These are phyloP conservation scores for Penicillium cataractarum DNA, from an alignment of 495 filamentous ascomycete genomes.

Conservation along the genomic window DNA sequence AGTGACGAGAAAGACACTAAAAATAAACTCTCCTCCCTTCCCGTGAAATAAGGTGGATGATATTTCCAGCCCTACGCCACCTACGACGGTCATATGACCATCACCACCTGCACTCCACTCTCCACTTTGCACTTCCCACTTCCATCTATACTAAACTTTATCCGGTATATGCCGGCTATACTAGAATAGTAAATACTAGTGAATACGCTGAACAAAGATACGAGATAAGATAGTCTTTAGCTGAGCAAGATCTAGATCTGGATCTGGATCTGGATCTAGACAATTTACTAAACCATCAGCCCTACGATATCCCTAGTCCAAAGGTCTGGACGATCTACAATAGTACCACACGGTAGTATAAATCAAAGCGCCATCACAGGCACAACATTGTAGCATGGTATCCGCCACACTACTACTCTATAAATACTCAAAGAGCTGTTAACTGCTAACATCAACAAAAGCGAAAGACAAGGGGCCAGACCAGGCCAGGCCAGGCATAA, in stretches of 20 bases:
- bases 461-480: not conserved
- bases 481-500: not conserved
- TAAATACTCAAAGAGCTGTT: not conserved
- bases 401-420: not conserved
- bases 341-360: too few relatives aligned
- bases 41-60: too few relatives aligned
- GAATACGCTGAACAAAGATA: not conserved
- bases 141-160: not conserved
- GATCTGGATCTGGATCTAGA: not conserved
- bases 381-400: not conserved
- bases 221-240: not conserved
- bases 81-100: constrained; percentile 7
- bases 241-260: not conserved
- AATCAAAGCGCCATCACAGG: not conserved
- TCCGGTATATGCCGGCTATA: not conserved
- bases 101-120: constrained; percentile 5
- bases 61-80: not conserved
- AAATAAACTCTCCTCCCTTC: too few relatives aligned
- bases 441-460: not conserved
- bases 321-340: too few relatives aligned
- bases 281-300: not conserved
- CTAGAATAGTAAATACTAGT: not conserved
- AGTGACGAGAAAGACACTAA: too few relatives aligned
- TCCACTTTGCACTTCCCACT: not conserved
- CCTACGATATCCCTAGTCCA: not conserved